A percentile compares a stretch with the other conserved stretches of the same genome.
Evolutionary conservation across 2,329 filamentous ascomycete species (phyloP).

Genomic region (Parafenestella ontariensis): DNA sequence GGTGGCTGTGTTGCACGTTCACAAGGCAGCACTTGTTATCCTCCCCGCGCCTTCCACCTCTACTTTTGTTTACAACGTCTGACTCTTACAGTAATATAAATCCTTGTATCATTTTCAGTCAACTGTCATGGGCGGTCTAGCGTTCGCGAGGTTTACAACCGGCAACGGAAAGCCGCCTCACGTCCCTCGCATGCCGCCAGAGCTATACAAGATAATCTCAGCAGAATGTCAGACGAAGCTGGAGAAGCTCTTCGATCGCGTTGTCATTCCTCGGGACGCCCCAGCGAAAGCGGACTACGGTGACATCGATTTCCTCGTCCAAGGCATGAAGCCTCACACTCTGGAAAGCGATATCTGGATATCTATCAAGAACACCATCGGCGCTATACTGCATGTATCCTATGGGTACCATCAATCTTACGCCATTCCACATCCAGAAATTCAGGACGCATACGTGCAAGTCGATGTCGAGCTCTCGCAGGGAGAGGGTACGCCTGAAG

Average conservation of each 20-base stretch:
- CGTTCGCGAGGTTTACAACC: constrained; percentile 39
- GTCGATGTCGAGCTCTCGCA: constrained; percentile 70
- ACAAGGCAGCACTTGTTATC: not conserved
- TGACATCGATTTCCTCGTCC: constrained; percentile 75
- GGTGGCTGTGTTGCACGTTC: not conserved
- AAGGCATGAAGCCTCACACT: constrained; percentile 15
- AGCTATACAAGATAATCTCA: constrained; percentile 64
- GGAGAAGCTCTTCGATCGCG: constrained; percentile 59
- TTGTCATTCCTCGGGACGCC: constrained; percentile 70
- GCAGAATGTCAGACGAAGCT: constrained; percentile 57
- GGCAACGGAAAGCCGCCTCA: constrained; percentile 54
- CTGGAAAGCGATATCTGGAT: constrained; percentile 27
- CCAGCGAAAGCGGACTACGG: constrained; percentile 73
- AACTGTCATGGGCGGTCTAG: constrained; percentile 68
- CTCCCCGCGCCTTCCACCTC: not conserved
- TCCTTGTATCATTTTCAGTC: not conserved
- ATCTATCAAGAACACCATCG: constrained; percentile 52
- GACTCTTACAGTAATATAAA: not conserved
- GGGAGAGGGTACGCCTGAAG: constrained; percentile 33
- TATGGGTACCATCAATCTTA: constrained; percentile 48
- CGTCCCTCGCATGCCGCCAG: constrained; percentile 70
- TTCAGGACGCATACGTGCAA: constrained; percentile 62
- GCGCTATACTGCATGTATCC: constrained; percentile 48
- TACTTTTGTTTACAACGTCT: not conserved
- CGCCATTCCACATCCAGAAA: constrained; percentile 57